Base-by-base conservation (phyloP, 2,329 filamentous ascomycete genomes). In the Pseudocercospora crystallina region DNA sequence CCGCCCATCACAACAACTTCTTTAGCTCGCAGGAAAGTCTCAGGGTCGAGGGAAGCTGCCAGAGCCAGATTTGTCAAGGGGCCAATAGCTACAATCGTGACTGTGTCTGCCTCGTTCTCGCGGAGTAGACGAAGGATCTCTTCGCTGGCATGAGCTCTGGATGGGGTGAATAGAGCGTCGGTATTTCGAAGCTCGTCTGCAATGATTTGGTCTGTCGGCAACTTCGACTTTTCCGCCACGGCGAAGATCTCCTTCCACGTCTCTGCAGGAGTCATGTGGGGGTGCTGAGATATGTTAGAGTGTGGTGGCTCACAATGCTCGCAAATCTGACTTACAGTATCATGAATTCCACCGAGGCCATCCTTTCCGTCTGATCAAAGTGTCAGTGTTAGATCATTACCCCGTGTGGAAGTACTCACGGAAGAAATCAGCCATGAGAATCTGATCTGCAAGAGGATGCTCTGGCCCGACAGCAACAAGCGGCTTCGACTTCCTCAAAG, bases 1-100 rank as follows among this genome's bases (percentile, higher is more conserved):
- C 94, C 94, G 52, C 92, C 94, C 94, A 99, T 99, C 40, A 96
- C 88, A 3, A 96, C 86, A 2, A 99, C 81, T 71, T 97, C 90
- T 69, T 95, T 95, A 42, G 85, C 89, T 37, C 84, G 83, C 48
- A 99, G 78, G 70, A 99, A 96, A 0, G 90, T 86, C 70, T 92
- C 89, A 0, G 91, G 86, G 61, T 97, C 92, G 64, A 90, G 84
- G 11, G 90, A 85, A 2, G 94, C 91, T 2, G 94, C 94, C 20
- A 95, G 72, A 1, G 94, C 94, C 29, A 96, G 75, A 67, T 96
- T 99, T n/a, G 94, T 97, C 61, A 97, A 75, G 1, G 94, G 94
- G 0, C 94, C 94, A 42, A 97, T 79, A 17, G 89, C 89, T 33
- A 96, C 83, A 65, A 99, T 88, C n/a, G 87, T 91, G 61, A 99